phyloP scores from a whole-genome alignment of 2,329 filamentous ascomycete genomes.

The Botrytis paeoniae region DNA sequence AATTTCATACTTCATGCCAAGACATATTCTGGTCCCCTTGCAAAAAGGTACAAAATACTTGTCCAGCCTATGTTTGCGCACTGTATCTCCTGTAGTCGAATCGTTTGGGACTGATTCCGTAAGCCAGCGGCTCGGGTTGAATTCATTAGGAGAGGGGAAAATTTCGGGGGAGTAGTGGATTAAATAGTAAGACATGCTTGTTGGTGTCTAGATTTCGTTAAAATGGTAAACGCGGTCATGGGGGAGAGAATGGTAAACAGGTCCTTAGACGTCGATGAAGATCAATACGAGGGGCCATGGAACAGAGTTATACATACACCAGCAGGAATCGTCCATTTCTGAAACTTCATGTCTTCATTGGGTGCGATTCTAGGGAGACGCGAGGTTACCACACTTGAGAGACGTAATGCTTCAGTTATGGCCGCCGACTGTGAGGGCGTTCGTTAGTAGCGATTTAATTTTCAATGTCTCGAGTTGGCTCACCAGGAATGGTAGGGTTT shows the following conservation, averaged over 20 bases:
- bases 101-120: not conserved
- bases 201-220: slow-evolving; percentile 11
- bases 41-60: slow-evolving; percentile 14
- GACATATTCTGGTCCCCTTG: slow-evolving; percentile 10
- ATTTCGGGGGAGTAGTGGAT: slow-evolving; percentile 11
- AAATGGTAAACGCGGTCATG: not conserved
- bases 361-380: slow-evolving; percentile 35
- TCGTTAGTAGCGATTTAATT: not conserved
- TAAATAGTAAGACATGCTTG: slow-evolving; percentile 13
- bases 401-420: slow-evolving; percentile 9
- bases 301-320: slow-evolving; percentile 26
- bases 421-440: not conserved
- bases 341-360: slow-evolving; percentile 26
- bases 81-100: not conserved
- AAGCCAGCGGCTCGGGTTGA: slow-evolving; percentile 13
- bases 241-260: not conserved
- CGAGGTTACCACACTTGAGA: slow-evolving; percentile 25
- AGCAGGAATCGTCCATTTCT: slow-evolving; percentile 28
- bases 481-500: slow-evolving; percentile 7
- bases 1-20: slow-evolving; percentile 8
- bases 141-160: slow-evolving; percentile 13
- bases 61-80: not conserved
- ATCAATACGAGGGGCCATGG: not conserved
- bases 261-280: not conserved
- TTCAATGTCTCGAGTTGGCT: not conserved